Base-by-base conservation (phyloP, 495 filamentous ascomycete genomes). In the Margaritispora aquatica region DNA sequence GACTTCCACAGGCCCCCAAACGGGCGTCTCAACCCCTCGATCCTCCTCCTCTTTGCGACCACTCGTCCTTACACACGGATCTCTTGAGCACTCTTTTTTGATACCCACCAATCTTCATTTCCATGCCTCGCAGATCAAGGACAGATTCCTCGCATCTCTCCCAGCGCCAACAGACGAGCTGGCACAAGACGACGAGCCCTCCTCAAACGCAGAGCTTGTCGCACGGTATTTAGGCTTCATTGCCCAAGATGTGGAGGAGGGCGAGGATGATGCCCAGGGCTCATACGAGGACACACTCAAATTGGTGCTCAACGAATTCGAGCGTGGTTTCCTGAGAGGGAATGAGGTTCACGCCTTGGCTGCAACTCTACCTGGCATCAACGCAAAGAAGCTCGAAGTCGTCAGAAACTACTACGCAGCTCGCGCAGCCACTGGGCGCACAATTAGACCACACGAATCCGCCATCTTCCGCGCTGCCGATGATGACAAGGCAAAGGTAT, bases 171-270 rank as follows among this genome's bases (percentile, higher is more conserved):
- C 94, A 66, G 94, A 98, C 71, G 94, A 98, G 75, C 83, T 97
- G 63, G 94, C 95, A 41, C 88, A 92, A 68, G 94, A 98, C 73
- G 94, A 98, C 64, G 94, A 98, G 77, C 94, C 94, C 4, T 97
- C 94, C 0, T 98, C 94, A 9, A 82, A 89, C 15, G 72, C 88
- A 17, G 94, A 98, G 74, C 82, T 98, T 26, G 90, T 97, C 5
- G 90, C 90, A 44, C 83, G 94, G 58, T 98, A 93, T 68, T 86
- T 98, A 66, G 91, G 90, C 55, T 89, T 90, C 74, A 82, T 96
- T 38, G 90, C 91, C 56, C 72, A 80, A 55, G 89, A 96, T 72
- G 87, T 96, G 1, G 86, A 93, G 20, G 88, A 92, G 59, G 93
- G 90, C 15, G 94, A 97, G 71, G 92, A 96, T 66, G 89, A 92